A percentile compares a stretch with the other conserved stretches of the same genome.
These are phyloP conservation scores for Calocera viscosa DNA, from an alignment of 768 basidiomycete species.

Conservation along the genomic window DNA sequence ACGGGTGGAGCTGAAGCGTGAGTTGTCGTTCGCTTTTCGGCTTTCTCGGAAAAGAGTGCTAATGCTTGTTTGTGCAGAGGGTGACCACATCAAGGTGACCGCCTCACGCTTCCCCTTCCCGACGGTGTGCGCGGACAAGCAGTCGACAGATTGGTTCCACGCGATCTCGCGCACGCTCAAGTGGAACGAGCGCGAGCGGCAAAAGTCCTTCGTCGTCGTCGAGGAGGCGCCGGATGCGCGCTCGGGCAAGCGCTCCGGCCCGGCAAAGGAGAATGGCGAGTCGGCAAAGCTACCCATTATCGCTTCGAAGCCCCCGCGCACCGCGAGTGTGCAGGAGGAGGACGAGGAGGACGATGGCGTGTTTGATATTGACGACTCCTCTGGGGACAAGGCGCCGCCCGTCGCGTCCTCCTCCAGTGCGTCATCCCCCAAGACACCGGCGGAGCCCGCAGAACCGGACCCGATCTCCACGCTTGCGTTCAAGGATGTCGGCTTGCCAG, in stretches of 20 bases:
- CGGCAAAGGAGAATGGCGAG: constrained; percentile 10
- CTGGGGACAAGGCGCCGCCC: constrained; percentile 32
- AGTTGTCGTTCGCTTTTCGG: constrained; percentile 28
- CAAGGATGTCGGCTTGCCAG: constrained; percentile 11
- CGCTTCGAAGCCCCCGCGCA: constrained; percentile 13
- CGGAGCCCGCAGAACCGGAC: neutral
- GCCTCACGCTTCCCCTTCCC: constrained; percentile 97
- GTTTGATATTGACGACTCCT: constrained; percentile 90
- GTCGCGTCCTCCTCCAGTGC: neutral
- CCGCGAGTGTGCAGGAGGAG: constrained; percentile 20
- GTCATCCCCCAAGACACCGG: neutral
- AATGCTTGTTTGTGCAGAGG: constrained; percentile 47
- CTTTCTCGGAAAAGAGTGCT: constrained; percentile 11
- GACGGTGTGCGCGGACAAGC: constrained; percentile 94
- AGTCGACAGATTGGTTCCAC: constrained; percentile 98
- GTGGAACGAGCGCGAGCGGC: constrained; percentile 98
- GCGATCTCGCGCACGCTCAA: constrained; percentile 91
- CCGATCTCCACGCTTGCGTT: neutral
- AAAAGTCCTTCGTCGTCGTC: constrained; percentile 97
- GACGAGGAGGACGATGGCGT: constrained; percentile 50
- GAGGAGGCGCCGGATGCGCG: constrained; percentile 61
- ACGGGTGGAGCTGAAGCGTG: constrained; percentile 88
- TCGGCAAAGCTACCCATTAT: constrained; percentile 10
- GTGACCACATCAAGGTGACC: constrained; percentile 96
- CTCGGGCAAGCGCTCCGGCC: constrained; percentile 13